Base-by-base conservation (phyloP, 139 green algal genomes). In the Dunaliella primolecta region DNA sequence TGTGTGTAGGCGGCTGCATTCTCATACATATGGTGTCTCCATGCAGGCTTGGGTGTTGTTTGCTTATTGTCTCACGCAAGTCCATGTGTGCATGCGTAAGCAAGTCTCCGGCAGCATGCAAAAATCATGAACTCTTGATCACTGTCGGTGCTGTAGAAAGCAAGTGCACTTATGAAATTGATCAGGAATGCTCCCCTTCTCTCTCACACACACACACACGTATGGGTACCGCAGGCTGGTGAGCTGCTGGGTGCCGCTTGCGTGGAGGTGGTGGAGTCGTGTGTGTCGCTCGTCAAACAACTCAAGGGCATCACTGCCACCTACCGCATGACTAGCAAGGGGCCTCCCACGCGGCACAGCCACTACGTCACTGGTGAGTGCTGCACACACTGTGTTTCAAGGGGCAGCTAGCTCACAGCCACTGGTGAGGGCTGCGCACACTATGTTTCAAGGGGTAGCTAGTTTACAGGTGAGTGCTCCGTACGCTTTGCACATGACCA, bases 271-370 rank as follows among this genome's bases (percentile, higher is more conserved):
- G 80, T 83, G 11, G 89, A 93, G 81, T 78, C 31, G 15, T 95
- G 91, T 71, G 80, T 90, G 21, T 85, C 84, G 27, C 84, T 93
- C 35, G 87, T 96, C 71, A 90, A 91, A 85, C 96, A 99, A 90
- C 88, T 99, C 75, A 93, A 96, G 55, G 96, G 95, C 85, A 98
- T 99, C 87, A 96, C 95, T 1, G 94, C 96, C 1, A 97, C 93
- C 0, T 99, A 98, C 91, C 91, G 96, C 70, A 98, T 98, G 94
- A 98, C 95, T 23, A 91, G 90, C 36, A 94, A 95, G 85, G 93
- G 92, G 0, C 86, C 90, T 72, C 96, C 96, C 64, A 95, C 88
- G 24, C 89, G 93, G 2, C 92, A 95, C 75, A 94, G 88, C 11
- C 95, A 96, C 83, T 99, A 98, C 83, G 96, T 97, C 3, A 82